Evolutionary conservation across 345 rosid genomes (phyloP), one percentile per base, ranked within the genome.

Genomic region (Populus euphratica): DNA sequence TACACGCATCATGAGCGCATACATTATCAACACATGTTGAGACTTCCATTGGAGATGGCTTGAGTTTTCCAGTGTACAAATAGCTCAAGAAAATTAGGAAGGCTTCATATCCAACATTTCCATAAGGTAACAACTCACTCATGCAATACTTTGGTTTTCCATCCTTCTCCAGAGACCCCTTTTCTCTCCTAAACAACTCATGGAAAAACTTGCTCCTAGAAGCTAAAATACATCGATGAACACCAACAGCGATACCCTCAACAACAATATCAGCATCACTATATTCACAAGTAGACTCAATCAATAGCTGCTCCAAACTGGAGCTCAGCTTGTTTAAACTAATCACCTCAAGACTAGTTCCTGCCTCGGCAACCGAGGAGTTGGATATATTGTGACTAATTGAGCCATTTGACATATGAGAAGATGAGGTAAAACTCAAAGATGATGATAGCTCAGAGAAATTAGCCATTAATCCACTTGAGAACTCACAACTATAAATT

Each of bases 1-100:
- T 78, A 87, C 99, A 96, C 11, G 94, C 88, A 83, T 93, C 94
- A 83, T 96, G 99, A 76, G 82, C 77, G 71, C 99, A 96, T 20
- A 70, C 79, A 38, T 84, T 38, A 81, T 90, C 92, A 69, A 90
- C 96, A 75, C 99, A 96, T 33, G 92, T 89, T 1, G 98, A 93
- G 61, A 91, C 97, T 81, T 88, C 96, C 54, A 69, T 12, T 3
- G 99, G 97, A 69, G 86, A 89, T 77, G 92, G 81, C 85, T 88
- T 96, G 47, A 93, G 83, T 83, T 84, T 91, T 31, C 98, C 99
- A 18, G 98, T 90, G 61, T 93, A 96, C 68, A 90, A 62, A 79
- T 93, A 93, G 65, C 83, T 84, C 90, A 96, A 85, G 82, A 93
- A 84, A 82, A 89, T 83, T 75, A 84, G 56, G 52, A 96, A 92